phyloP scores from a whole-genome alignment of 352 stramenopile genomes.

The Pythium coloratum region DNA sequence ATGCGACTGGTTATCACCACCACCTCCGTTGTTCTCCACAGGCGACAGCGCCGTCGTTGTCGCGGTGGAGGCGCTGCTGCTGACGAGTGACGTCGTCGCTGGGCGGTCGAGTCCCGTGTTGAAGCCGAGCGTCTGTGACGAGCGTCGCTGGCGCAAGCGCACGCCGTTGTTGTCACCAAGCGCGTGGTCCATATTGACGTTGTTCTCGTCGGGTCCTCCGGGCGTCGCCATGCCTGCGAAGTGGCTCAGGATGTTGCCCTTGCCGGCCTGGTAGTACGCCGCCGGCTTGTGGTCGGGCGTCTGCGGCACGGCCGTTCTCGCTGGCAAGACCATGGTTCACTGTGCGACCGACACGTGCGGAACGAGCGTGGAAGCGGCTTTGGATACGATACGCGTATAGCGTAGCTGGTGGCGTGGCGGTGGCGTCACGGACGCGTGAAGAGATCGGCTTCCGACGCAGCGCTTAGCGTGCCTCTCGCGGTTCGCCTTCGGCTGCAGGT shows the following conservation, averaged over 20 bases:
- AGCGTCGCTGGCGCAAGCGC: constrained; percentile 14
- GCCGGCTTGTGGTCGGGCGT: constrained; percentile 23
- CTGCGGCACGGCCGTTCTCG: constrained; percentile 16
- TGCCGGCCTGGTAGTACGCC: constrained; percentile 50
- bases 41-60: constrained; percentile 21
- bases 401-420: background rate
- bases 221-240: constrained; percentile 57
- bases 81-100: background rate
- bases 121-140: background rate
- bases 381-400: background rate
- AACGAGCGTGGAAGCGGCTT: background rate
- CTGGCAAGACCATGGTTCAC: constrained; percentile 26
- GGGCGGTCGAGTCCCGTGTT: background rate
- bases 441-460: background rate
- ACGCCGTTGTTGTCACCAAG: background rate
- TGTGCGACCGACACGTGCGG: constrained; percentile 7
- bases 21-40: constrained; percentile 14
- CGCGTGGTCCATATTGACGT: background rate
- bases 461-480: background rate
- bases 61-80: constrained; percentile 23
- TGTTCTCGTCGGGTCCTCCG: constrained; percentile 10
- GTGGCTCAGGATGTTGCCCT: constrained; percentile 59
- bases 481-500: background rate
- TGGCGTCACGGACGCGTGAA: constrained; percentile 3
- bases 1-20: background rate